A percentile compares a stretch with the other conserved stretches of the same genome.
phyloP scores from a whole-genome alignment of 129 eudicot species.

The Tagetes patula region DNA sequence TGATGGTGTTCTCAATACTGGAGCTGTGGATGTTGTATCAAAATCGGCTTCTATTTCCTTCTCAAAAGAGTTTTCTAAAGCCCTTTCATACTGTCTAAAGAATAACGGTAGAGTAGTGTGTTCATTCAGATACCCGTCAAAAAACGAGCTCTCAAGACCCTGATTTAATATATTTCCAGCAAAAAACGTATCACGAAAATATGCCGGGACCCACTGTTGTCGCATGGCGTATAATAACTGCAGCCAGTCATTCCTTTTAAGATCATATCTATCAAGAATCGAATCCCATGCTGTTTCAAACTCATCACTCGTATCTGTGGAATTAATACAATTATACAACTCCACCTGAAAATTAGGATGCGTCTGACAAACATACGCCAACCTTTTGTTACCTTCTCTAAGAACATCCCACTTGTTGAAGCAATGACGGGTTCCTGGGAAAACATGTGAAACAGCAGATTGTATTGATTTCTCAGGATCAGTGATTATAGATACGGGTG shows the following conservation, averaged over 20 bases:
- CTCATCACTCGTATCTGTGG: conserved; percentile 66
- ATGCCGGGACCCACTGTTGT: conserved; percentile 76
- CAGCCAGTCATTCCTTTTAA: conserved; percentile 75
- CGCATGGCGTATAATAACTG: conserved; percentile 56
- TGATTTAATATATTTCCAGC: conserved; percentile 54
- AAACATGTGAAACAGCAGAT: conserved; percentile 65
- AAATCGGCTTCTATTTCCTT: conserved; percentile 84
- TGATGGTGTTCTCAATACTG: conserved; percentile 80
- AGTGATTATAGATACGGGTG: conserved; percentile 68
- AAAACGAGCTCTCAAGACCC: conserved; percentile 62
- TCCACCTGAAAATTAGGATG: conserved; percentile 79
- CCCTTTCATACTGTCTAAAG: conserved; percentile 93
- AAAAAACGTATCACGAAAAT: conserved; percentile 76
- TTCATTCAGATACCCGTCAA: conserved; percentile 76
- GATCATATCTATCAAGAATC: conserved; percentile 69
- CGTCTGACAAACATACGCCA: conserved; percentile 62
- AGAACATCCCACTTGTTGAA: conserved; percentile 81
- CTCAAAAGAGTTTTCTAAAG: conserved; percentile 72
- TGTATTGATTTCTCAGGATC: conserved; percentile 73
- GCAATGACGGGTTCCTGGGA: conserved; percentile 75
- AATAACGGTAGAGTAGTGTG: conserved; percentile 81
- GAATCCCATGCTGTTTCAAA: conserved; percentile 71
- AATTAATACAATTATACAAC: conserved; percentile 77
- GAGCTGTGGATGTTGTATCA: conserved; percentile 64
- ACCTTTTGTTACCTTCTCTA: conserved; percentile 74